Base-by-base conservation (phyloP, 2,329 filamentous ascomycete genomes). In the Neopestalotiopsis rosae region DNA sequence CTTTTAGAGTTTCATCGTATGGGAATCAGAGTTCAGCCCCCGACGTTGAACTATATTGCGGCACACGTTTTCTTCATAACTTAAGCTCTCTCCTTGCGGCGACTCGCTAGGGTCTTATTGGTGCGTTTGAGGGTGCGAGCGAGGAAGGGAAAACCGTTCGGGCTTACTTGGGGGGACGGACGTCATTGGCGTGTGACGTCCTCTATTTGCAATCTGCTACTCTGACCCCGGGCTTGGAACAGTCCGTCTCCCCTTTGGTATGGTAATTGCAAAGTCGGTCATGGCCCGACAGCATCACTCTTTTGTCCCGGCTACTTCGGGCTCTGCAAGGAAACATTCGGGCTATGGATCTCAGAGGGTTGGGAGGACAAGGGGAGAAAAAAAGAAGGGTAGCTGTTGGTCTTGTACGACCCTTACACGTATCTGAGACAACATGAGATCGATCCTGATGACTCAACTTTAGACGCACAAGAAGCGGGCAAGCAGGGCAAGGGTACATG, bases 381-480 rank as follows among this genome's bases (percentile, higher is more conserved):
- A 52, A n/a, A 52, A 52, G 45, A 52, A 52, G 45, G n/a, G 45
- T 52, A 52, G 45, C n/a, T 52, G 45, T 52, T 17, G 45, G 45
- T 52, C 45, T 34, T 52, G 62, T 65, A n/a, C 42, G 38, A 49
- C 62, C 34, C 64, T 58, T 58, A 38, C 45, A 66, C 64, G 49
- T 58, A 66, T 66, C 64, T 66, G 32, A 66, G 64, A 66, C 64
- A 66, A 32, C n/a, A 40, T 40, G 49, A 65, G 64, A 66, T 66
- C 64, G 64, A 66, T 57, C 45, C 64, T 58, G n/a, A 34, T 40
- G 30, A 62, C 59, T 40, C 28, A 62, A 20, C 30, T 38, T 34
- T 38, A 38, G 34, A 38, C 34, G 34, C 34, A 20, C 45, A 52
- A 52, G 45, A 52, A n/a, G 45, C 24, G 24, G 24, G 24, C 24